Percentiles rank a stretch among this genome's conserved stretches.
phyloP scores from a whole-genome alignment of 352 stramenopile species.

The Globisporangium lucens region DNA sequence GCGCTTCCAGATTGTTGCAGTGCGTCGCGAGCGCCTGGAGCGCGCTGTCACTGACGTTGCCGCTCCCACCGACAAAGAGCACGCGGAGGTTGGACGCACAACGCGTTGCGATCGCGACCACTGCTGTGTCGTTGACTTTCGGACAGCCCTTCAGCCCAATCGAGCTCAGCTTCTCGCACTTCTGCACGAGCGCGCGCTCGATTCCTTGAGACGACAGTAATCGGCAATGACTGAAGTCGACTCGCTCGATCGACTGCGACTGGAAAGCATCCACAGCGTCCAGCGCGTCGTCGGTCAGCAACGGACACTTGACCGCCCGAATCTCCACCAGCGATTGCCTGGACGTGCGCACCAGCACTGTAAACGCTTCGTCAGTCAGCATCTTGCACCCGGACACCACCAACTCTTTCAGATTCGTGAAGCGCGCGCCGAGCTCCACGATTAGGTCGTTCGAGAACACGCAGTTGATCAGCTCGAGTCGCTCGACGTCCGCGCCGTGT shows the following conservation, averaged over 20 bases:
- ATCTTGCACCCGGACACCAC: slow-evolving; percentile 55
- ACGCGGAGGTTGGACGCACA: slow-evolving; percentile 31
- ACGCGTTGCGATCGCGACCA: slow-evolving; percentile 29
- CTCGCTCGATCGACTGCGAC: slow-evolving; percentile 29
- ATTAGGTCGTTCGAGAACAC: slow-evolving; percentile 33
- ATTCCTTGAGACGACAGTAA: slow-evolving; percentile 42
- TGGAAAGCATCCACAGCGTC: slow-evolving; percentile 24
- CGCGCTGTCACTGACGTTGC: slow-evolving; percentile 40
- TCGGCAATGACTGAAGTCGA: slow-evolving; percentile 65
- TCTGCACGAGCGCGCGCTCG: slow-evolving; percentile 22
- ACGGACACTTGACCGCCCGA: slow-evolving; percentile 46
- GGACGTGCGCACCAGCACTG: slow-evolving; percentile 34
- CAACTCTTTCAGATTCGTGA: slow-evolving; percentile 37
- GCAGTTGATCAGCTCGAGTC: slow-evolving; percentile 46
- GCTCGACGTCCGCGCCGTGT: slow-evolving; percentile 38
- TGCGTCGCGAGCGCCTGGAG: slow-evolving; percentile 38
- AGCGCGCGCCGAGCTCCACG: slow-evolving; percentile 27
- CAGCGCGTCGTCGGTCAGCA: slow-evolving; percentile 43
- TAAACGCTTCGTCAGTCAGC: slow-evolving; percentile 43
- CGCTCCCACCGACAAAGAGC: slow-evolving; percentile 45
- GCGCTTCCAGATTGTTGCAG: slow-evolving; percentile 32
- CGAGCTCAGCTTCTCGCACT: slow-evolving; percentile 27
- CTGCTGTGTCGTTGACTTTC: slow-evolving; percentile 41
- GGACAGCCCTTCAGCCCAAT: slow-evolving; percentile 58
- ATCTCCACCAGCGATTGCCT: slow-evolving; percentile 36